These are phyloP conservation scores for Mycena galericulata DNA, from an alignment of 768 basidiomycete genomes.

Conservation along the genomic window DNA sequence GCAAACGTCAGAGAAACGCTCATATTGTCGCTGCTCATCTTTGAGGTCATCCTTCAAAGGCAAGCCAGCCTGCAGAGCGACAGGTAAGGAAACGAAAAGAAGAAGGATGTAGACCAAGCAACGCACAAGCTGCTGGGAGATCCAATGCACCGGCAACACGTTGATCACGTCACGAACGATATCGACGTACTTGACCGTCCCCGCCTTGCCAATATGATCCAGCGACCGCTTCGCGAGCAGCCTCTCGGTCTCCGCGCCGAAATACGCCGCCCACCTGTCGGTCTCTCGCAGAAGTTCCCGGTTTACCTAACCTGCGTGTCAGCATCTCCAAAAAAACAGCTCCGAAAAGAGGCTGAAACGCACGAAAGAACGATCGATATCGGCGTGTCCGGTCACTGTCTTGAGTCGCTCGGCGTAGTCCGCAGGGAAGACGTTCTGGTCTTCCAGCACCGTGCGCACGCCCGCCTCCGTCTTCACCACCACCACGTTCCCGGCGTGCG, in stretches of 20 bases:
- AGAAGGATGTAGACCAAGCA: neutral
- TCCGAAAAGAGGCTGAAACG: constrained; percentile 4
- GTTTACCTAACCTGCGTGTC: constrained; percentile 1
- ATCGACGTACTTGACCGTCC: constrained; percentile 55
- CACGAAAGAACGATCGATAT: constrained; percentile 40
- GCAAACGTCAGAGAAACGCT: constrained; percentile 61
- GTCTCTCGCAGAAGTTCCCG: neutral
- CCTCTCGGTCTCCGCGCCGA: constrained; percentile 13
- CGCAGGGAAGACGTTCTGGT: constrained; percentile 45
- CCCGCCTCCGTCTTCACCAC: constrained; percentile 47
- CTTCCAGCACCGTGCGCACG: constrained; percentile 50
- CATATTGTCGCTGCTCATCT: constrained; percentile 54
- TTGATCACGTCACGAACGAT: constrained; percentile 79
- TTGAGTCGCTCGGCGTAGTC: constrained; percentile 49
- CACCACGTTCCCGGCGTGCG: constrained; percentile 35
- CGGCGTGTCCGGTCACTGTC: constrained; percentile 39
- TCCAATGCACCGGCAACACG: constrained; percentile 70
- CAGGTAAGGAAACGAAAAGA: constrained; percentile 26
- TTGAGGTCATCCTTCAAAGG: constrained; percentile 51
- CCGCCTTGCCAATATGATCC: constrained; percentile 21
- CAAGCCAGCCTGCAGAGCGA: constrained; percentile 54
- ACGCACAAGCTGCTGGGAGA: constrained; percentile 68
- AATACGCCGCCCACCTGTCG: constrained; percentile 22
- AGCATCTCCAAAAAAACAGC: neutral
- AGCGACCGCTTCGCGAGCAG: constrained; percentile 25